Percentiles rank a stretch among this genome's conserved stretches.
Evolutionary conservation across 495 filamentous ascomycete genomes (phyloP).

Genomic region (Thermothielavioides terrestris): DNA sequence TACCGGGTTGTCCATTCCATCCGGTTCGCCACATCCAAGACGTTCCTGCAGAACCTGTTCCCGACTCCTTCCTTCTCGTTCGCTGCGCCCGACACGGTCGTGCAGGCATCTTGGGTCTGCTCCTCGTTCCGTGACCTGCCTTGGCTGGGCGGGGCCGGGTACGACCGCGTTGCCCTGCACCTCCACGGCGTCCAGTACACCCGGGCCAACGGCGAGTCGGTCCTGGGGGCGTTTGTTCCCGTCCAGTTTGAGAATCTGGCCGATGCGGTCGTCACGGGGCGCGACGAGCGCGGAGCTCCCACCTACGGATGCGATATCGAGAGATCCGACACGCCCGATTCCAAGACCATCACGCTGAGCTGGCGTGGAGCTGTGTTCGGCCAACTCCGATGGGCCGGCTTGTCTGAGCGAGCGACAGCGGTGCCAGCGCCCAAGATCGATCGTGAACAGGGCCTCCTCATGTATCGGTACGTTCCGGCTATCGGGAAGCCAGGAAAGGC

Average conservation of each 20-base stretch:
- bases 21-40: conserved; percentile 49
- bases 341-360: background rate
- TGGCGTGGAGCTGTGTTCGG: background rate
- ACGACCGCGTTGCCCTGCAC: conserved; percentile 46
- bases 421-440: background rate
- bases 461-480: background rate
- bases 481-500: background rate
- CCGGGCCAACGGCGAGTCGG: conserved; percentile 37
- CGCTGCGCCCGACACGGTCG: conserved; percentile 39
- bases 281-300: background rate
- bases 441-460: background rate
- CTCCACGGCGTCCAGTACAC: conserved; percentile 50
- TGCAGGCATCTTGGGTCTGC: conserved; percentile 40
- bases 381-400: background rate
- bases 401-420: background rate
- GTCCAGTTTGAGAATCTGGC: conserved; percentile 46
- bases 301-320: background rate
- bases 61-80: conserved; percentile 37
- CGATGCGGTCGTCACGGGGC: conserved; percentile 45
- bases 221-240: conserved; percentile 45
- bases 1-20: conserved; percentile 43
- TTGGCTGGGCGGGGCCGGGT: conserved; percentile 49
- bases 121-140: conserved; percentile 43
- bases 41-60: conserved; percentile 47
- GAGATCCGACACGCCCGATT: background rate